Base-by-base conservation (phyloP, 805 yeast genomes). In the Barnettozyma pratensis region DNA sequence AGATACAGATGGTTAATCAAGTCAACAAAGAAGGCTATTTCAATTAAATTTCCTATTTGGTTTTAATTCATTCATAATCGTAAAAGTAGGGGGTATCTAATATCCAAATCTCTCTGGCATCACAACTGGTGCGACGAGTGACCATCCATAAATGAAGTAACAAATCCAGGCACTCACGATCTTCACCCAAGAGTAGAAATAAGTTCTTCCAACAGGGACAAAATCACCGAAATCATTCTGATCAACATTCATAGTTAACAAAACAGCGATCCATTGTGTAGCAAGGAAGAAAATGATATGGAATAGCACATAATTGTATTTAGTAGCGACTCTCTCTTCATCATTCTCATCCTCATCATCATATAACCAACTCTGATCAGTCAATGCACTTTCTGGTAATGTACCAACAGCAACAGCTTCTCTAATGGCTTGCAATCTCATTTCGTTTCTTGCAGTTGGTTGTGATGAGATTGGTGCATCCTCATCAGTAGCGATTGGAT, bases 331-430 rank as follows among this genome's bases (percentile, higher is more conserved):
- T 51, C 74, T 66, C 55, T 83, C 87, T 43, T 81, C 87, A 53
- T 83, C 89, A 25, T 69, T 71, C 25, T 68, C 76, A 37, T 64
- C 66, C 3, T 55, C 69, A 5, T 55, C 71, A 11, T 69, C 77
- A 37, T 67, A 72, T 37, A 82, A 70, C 75, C 87, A 86, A 31
- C 78, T 67, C 45, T 77, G 77, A 57, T 92, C 96, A 44, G 76
- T 75, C 31, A 94, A 73, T 0, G 97, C 99, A 55, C 96, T 84
- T 56, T 85, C 96, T 0, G 99, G 99, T 49, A 94, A 73, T 4
- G 96, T 82, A 0, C 99, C 99, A 60, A 87, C 95, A 48, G 87
- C 91, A n/a, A 94, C 96, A 0, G 99, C 99, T 61, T 90, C 94
- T 55, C 84, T 79, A 37, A 94, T 79, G 1, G 97, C 97, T 60